Evolutionary conservation across 805 yeast species (phyloP).

Genomic region (Candida broadrunensis): DNA sequence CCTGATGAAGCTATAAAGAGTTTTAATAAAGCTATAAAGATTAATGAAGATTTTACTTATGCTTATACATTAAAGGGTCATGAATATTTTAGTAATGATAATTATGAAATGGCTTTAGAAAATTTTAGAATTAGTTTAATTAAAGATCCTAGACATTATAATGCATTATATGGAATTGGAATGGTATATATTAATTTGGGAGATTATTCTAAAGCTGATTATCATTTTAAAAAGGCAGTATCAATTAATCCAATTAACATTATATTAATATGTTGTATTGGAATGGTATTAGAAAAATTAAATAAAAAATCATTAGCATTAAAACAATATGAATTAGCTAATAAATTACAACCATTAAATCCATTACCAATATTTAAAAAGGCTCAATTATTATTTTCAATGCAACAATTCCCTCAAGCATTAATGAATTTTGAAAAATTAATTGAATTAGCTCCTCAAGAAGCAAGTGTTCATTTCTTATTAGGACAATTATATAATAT

Average conservation of each 20-base stretch:
- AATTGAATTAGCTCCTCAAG: constrained; percentile 83
- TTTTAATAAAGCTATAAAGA: constrained; percentile 71
- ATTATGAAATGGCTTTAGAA: constrained; percentile 83
- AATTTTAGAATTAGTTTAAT: constrained; percentile 77
- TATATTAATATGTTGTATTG: constrained; percentile 87
- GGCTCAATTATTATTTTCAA: constrained; percentile 73
- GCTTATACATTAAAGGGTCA: constrained; percentile 94
- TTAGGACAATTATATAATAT: constrained; percentile 84
- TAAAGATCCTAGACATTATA: constrained; percentile 80
- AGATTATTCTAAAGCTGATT: constrained; percentile 76
- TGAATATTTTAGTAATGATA: constrained; percentile 83
- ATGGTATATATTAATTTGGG: constrained; percentile 89
- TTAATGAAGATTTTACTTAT: constrained; percentile 72
- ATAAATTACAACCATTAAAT: constrained; percentile 77
- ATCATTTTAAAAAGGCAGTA: constrained; percentile 83
- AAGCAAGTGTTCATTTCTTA: constrained; percentile 87
- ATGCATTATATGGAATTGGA: constrained; percentile 94
- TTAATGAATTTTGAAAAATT: constrained; percentile 70
- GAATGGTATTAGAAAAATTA: constrained; percentile 83
- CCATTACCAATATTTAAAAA: constrained; percentile 86
- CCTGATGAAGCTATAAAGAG: constrained; percentile 88
- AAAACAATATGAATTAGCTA: constrained; percentile 78
- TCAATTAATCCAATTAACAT: constrained; percentile 88
- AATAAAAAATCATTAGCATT: constrained; percentile 70
- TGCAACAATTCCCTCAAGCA: constrained; percentile 72